These are phyloP conservation scores for Hibiscus tridactylites DNA, from an alignment of 345 rosid genomes.

Conservation along the genomic window DNA sequence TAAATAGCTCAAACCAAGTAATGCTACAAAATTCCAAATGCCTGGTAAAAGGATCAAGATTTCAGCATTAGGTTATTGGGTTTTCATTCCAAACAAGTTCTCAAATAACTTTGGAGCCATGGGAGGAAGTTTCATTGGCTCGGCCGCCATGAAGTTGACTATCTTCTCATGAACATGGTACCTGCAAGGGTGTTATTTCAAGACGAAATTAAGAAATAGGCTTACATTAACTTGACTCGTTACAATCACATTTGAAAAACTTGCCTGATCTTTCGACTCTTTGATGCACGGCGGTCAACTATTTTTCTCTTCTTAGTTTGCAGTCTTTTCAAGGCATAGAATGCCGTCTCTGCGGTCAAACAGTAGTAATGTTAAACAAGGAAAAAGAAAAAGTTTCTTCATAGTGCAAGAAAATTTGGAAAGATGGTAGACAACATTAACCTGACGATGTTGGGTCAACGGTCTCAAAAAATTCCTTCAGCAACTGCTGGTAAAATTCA, in stretches of 20 bases:
- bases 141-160: constrained; percentile 80
- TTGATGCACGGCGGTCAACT: constrained; percentile 84
- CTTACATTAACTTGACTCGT: not conserved
- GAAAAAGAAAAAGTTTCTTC: not conserved
- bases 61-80: constrained; percentile 19
- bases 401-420: not conserved
- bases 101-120: constrained; percentile 73
- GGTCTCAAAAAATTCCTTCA: constrained; percentile 80
- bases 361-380: constrained; percentile 1
- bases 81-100: constrained; percentile 68
- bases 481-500: constrained; percentile 78
- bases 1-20: not conserved
- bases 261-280: constrained; percentile 83
- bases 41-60: not conserved
- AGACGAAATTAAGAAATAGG: not conserved
- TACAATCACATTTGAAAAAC: not conserved
- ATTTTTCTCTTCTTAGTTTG: constrained; percentile 79
- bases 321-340: constrained; percentile 59
- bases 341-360: constrained; percentile 48
- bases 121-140: constrained; percentile 44
- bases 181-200: constrained; percentile 24
- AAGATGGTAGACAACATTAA: constrained; percentile 13
- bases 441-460: constrained; percentile 66
- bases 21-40: not conserved
- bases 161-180: constrained; percentile 75